Base-by-base conservation (phyloP, 169 alveolate genomes). In the Theileria orientalis region DNA sequence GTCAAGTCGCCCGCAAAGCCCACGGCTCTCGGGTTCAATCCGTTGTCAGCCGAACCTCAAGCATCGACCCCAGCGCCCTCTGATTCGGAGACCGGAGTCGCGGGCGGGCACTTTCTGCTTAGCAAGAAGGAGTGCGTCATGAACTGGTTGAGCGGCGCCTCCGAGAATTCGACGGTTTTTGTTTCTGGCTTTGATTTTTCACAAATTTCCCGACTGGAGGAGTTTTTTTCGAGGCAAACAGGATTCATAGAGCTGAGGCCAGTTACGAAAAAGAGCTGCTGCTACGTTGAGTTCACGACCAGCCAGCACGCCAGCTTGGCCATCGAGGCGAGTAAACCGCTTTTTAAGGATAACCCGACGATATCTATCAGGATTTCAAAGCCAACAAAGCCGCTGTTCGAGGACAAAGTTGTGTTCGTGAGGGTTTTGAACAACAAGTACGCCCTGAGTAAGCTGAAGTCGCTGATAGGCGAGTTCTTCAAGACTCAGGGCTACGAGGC, bases 391-490 rank as follows among this genome's bases (percentile, higher is more conserved):
- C 52, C 73, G 25, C 68, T 87, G n/a, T 87, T 74, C 57, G 92
- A 87, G 69, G 90, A 87, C 63, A 83, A 69, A 46, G 86, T 73
- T 27, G 46, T 87, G 66, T 87, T 87, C 52, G 84, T 87, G 52
- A 83, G 83, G 66, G 63, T 76, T 25, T 51, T 76, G 8, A 72
- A 76, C 5, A 69, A 74, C 30, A 62, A 64, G 63, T 71, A 35
- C 29, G 64, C 67, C 16, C 40, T 77, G 14, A 83, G 64, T 54
- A 77, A 83, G 56, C 16, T 87, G 40, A 83, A 61, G 56, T 56
- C 67, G 23, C 69, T 57, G 23, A 33, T 87, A 44, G 46, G 35
- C 14, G 30, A 71, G n/a, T 87, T 87, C 63, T 79, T 87, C 32
- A 32, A 47, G 5, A 66, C 23, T 1, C 76, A 71, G 25, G 69